A percentile compares a stretch with the other conserved stretches of the same genome.
These are phyloP conservation scores for Aspergillus fructus DNA, from an alignment of 2,329 filamentous ascomycete genomes.

Conservation along the genomic window DNA sequence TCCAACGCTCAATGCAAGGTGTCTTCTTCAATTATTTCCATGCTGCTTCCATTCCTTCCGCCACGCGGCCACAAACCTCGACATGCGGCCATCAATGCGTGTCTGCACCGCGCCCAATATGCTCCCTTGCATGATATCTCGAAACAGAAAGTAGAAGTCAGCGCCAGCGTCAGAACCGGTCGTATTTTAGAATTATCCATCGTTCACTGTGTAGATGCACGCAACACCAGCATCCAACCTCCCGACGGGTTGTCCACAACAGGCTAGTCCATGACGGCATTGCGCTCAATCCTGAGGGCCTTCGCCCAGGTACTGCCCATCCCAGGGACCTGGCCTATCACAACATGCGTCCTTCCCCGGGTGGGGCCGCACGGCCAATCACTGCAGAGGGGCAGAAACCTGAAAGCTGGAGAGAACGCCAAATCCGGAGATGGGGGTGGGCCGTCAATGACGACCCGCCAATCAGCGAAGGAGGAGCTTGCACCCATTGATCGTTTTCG, in stretches of 20 bases:
- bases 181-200: no score
- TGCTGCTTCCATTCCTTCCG: not conserved
- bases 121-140: not conserved
- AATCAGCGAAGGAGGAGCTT: not conserved
- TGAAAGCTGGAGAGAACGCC: conserved; percentile 7
- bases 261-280: conserved; percentile 21
- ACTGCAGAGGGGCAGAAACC: conserved; percentile 1
- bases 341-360: not conserved
- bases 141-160: no score
- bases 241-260: conserved; percentile 20
- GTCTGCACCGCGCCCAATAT: not conserved
- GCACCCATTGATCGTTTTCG: not conserved
- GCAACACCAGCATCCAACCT: not conserved
- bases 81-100: no score
- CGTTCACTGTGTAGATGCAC: not conserved
- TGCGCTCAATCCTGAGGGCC: not conserved
- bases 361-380: not conserved
- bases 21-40: not conserved
- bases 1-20: no score
- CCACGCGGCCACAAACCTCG: not conserved
- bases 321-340: not conserved
- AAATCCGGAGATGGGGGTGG: conserved; percentile 19
- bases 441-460: no score
- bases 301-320: conserved; percentile 5
- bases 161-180: no score